Evolutionary conservation across 1,139 yeast genomes (phyloP).

Genomic region (Entelexis paramagnoliae): DNA sequence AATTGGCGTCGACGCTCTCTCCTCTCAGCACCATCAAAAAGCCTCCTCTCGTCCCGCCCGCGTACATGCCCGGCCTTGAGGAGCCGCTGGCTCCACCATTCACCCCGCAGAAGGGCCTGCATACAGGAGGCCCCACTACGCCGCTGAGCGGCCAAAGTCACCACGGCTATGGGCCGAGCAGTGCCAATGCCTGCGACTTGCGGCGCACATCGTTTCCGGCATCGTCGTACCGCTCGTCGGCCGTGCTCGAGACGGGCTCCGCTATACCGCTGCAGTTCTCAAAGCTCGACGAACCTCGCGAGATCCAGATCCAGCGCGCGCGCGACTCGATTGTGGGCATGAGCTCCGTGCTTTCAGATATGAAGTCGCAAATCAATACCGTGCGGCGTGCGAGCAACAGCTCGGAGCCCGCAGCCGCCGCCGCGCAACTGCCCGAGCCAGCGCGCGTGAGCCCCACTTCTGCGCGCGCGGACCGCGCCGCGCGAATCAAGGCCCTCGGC

Average conservation of each 20-base stretch:
- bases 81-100: constrained; percentile 2
- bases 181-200: neutral
- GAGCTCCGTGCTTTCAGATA: constrained; percentile 19
- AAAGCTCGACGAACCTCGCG: constrained; percentile 14
- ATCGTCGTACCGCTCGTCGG: constrained; percentile 14
- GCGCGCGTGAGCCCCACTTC: neutral
- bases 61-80: neutral
- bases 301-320: constrained; percentile 20
- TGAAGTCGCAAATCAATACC: constrained; percentile 11
- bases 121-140: neutral
- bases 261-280: constrained; percentile 20
- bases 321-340: constrained; percentile 22
- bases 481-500: neutral
- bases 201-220: constrained; percentile 9
- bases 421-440: neutral
- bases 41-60: neutral
- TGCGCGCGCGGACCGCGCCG: neutral
- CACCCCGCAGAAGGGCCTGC: neutral
- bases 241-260: constrained; percentile 21
- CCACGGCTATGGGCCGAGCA: neutral
- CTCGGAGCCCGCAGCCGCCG: neutral
- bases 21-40: neutral
- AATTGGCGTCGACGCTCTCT: neutral
- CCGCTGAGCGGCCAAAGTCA: neutral
- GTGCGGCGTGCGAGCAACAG: constrained; percentile 2